A percentile compares a stretch with the other conserved stretches of the same genome.
These are phyloP conservation scores for Bryoerythrophyllum caledonicum DNA, from an alignment of 225 moss, liverwort and hornwort genomes.

Conservation along the genomic window DNA sequence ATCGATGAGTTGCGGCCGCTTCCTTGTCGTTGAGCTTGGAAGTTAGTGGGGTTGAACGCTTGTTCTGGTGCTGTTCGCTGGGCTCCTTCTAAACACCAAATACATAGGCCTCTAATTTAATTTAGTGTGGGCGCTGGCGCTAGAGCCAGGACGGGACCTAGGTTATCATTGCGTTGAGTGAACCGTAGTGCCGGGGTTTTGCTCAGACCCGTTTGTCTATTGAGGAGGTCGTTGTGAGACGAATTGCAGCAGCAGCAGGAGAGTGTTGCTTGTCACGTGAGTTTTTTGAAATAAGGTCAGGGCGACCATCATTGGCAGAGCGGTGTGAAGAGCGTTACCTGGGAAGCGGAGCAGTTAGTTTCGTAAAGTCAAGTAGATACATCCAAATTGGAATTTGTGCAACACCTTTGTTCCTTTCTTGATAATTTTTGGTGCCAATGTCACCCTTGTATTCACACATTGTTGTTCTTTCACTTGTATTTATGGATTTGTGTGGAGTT, in stretches of 20 bases:
- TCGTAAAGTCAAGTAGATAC: slow-evolving; percentile 34
- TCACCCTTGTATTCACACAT: slow-evolving; percentile 39
- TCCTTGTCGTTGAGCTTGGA: background rate
- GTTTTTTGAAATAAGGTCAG: slow-evolving; percentile 60
- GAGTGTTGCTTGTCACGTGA: slow-evolving; percentile 33
- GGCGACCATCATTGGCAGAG: slow-evolving; percentile 42
- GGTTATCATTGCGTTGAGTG: background rate
- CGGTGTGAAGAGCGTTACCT: slow-evolving; percentile 32
- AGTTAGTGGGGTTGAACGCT: background rate
- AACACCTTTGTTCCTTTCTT: slow-evolving; percentile 26
- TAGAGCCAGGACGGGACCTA: slow-evolving; percentile 17
- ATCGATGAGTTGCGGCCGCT: slow-evolving; percentile 8
- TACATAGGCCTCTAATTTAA: background rate
- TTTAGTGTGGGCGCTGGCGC: slow-evolving; percentile 17
- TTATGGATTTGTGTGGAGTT: background rate
- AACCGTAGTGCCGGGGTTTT: background rate
- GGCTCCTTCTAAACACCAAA: background rate
- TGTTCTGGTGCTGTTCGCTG: background rate
- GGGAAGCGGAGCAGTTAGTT: slow-evolving; percentile 14
- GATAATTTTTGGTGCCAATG: slow-evolving; percentile 48
- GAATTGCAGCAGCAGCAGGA: slow-evolving; percentile 32
- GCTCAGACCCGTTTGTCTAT: slow-evolving; percentile 18
- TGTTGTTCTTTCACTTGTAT: slow-evolving; percentile 21
- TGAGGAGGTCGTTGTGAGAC: slow-evolving; percentile 41
- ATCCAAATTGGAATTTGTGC: slow-evolving; percentile 61